Percentiles rank a stretch among this genome's conserved stretches.
Conservation (phyloP, 805 yeast genomes). For the Pichia paraexigua region DNA sequence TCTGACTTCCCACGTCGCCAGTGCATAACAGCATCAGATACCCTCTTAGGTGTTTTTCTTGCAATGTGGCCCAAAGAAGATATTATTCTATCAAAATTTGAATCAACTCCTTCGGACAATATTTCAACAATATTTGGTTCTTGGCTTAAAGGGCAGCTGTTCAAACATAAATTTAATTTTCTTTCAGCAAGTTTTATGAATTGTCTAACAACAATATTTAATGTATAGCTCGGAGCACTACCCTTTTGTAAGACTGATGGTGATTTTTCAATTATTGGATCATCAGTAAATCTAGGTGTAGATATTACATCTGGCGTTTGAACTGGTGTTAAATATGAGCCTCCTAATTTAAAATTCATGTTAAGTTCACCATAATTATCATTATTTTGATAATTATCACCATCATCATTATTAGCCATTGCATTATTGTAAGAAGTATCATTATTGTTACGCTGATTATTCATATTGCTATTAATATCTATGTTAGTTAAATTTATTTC, state of each 20-base stretch:
- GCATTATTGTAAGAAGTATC: background rate
- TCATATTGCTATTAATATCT: background rate
- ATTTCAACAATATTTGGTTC: slow-evolving; percentile 78
- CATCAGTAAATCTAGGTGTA: slow-evolving; percentile 3
- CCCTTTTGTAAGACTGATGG: slow-evolving; percentile 38
- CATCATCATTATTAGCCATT: background rate
- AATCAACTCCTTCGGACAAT: slow-evolving; percentile 79
- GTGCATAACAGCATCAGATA: slow-evolving; percentile 95
- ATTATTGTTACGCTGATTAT: background rate
- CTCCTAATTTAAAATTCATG: slow-evolving; percentile 21
- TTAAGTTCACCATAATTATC: slow-evolving; percentile 21
- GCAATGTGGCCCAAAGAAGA: slow-evolving; percentile 88
- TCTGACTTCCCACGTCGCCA: slow-evolving; percentile 96
- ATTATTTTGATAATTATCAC: slow-evolving; percentile 12
- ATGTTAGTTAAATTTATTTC: no score
- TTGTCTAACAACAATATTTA: slow-evolving; percentile 91
- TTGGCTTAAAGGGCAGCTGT: slow-evolving; percentile 50
- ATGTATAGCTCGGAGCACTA: slow-evolving; percentile 68
- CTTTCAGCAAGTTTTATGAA: slow-evolving; percentile 91
- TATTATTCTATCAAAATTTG: slow-evolving; percentile 77
- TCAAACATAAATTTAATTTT: slow-evolving; percentile 65
- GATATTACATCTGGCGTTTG: slow-evolving; percentile 11
- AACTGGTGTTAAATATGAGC: slow-evolving; percentile 1
- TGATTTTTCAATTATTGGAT: slow-evolving; percentile 21
- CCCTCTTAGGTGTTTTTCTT: slow-evolving; percentile 83